A percentile compares a stretch with the other conserved stretches of the same genome.
phyloP scores from a whole-genome alignment of 768 basidiomycete genomes.

The Suillus luteus region DNA sequence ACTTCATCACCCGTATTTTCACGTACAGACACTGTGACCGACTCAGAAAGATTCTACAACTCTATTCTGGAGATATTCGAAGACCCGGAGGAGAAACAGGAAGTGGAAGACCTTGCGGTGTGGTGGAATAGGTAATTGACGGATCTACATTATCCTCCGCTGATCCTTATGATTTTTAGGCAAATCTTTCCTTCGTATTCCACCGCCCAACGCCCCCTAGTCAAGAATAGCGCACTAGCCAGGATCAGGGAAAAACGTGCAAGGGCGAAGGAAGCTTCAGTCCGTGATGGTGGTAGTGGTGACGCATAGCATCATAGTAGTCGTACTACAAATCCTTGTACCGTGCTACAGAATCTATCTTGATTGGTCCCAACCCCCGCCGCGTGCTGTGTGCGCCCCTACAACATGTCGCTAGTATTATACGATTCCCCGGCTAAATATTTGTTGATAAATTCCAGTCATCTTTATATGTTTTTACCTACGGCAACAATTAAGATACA shows the following conservation, averaged over 20 bases:
- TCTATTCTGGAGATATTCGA: conserved; percentile 23
- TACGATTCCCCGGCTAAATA: too few relatives aligned
- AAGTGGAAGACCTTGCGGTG: conserved; percentile 19
- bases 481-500: too few relatives aligned
- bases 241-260: conserved; percentile 11
- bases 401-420: too few relatives aligned
- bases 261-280: background rate
- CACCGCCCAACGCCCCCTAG: background rate
- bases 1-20: conserved; percentile 21
- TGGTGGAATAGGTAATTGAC: conserved; percentile 25
- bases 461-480: too few relatives aligned
- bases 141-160: background rate
- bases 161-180: conserved; percentile 5
- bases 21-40: conserved; percentile 21
- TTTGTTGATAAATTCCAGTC: too few relatives aligned
- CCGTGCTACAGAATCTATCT: too few relatives aligned
- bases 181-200: conserved; percentile 14
- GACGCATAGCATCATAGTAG: too few relatives aligned
- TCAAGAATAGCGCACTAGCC: conserved; percentile 10
- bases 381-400: too few relatives aligned
- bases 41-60: conserved; percentile 29
- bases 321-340: too few relatives aligned
- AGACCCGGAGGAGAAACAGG: conserved; percentile 22
- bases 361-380: too few relatives aligned
- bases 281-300: background rate